Conservation (phyloP, 768 basidiomycete species). For the Leucocoprinus birnbaumii region DNA sequence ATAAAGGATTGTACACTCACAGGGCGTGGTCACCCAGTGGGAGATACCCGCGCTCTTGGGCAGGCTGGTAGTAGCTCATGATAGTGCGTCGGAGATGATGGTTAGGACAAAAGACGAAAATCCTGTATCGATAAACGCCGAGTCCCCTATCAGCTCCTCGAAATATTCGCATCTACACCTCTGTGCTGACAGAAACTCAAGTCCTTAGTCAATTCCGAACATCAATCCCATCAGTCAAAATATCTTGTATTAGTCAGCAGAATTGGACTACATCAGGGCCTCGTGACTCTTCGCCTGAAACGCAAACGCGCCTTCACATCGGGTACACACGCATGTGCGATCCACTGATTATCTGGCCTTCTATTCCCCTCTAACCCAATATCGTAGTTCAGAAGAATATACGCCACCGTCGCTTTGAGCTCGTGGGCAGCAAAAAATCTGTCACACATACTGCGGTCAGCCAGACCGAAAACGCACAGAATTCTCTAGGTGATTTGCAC, state of each 20-base stretch:
- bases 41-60: conserved; percentile 60
- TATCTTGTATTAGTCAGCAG: background rate
- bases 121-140: conserved; percentile 5
- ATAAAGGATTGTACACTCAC: conserved; percentile 36
- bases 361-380: conserved; percentile 26
- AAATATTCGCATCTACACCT: conserved; percentile 10
- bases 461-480: too few species aligned
- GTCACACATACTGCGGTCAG: conserved; percentile 1
- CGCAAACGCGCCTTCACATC: conserved; percentile 24
- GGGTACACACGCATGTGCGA: conserved; percentile 10
- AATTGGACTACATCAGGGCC: background rate
- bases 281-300: conserved; percentile 24
- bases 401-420: conserved; percentile 29
- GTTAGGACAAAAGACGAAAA: background rate
- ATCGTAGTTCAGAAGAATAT: conserved; percentile 31
- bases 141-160: conserved; percentile 9
- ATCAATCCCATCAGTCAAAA: background rate
- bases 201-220: background rate
- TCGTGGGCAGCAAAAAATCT: conserved; percentile 33
- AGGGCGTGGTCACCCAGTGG: conserved; percentile 79
- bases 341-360: conserved; percentile 14
- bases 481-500: background rate
- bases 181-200: background rate
- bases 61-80: conserved; percentile 56
- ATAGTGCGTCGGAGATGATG: conserved; percentile 21